Percentiles rank a stretch among this genome's conserved stretches.
These are phyloP conservation scores for Xylaria sp. DNA, from an alignment of 2,329 filamentous ascomycete genomes.

Conservation along the genomic window DNA sequence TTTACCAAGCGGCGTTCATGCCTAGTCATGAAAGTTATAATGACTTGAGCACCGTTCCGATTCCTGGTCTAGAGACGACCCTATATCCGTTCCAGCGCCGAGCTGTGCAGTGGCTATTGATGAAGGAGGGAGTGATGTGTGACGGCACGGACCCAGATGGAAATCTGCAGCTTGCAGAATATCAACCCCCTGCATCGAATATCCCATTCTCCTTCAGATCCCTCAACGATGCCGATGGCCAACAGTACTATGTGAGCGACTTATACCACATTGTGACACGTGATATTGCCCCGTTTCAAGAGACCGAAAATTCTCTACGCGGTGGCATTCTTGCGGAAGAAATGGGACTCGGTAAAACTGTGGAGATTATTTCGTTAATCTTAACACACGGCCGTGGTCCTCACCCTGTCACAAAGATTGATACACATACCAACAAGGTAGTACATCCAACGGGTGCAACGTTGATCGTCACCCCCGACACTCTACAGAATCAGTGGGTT, in stretches of 20 bases:
- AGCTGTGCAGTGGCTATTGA: constrained; percentile 76
- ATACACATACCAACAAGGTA: constrained; percentile 55
- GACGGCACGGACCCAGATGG: constrained; percentile 33
- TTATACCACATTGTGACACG: constrained; percentile 69
- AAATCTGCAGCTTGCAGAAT: constrained; percentile 45
- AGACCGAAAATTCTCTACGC: constrained; percentile 55
- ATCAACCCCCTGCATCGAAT: constrained; percentile 35
- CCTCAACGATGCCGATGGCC: constrained; percentile 59
- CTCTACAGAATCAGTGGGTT: constrained; percentile 70
- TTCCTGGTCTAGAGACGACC: constrained; percentile 59
- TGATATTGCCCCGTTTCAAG: constrained; percentile 59
- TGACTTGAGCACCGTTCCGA: constrained; percentile 52
- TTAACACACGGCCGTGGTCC: constrained; percentile 65
- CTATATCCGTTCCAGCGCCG: constrained; percentile 80
- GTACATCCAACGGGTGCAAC: constrained; percentile 66
- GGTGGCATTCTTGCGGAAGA: constrained; percentile 81
- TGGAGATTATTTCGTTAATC: constrained; percentile 79
- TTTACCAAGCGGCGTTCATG: constrained; percentile 76
- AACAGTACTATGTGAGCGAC: constrained; percentile 59
- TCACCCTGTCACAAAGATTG: constrained; percentile 40
- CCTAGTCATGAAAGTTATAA: constrained; percentile 59
- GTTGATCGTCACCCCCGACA: constrained; percentile 69
- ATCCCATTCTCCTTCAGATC: constrained; percentile 58
- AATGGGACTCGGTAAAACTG: constrained; percentile 85
- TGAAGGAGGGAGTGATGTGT: constrained; percentile 71